Conservation (phyloP, 2,329 filamentous ascomycete genomes). For the Clarireedia monteithiana region DNA sequence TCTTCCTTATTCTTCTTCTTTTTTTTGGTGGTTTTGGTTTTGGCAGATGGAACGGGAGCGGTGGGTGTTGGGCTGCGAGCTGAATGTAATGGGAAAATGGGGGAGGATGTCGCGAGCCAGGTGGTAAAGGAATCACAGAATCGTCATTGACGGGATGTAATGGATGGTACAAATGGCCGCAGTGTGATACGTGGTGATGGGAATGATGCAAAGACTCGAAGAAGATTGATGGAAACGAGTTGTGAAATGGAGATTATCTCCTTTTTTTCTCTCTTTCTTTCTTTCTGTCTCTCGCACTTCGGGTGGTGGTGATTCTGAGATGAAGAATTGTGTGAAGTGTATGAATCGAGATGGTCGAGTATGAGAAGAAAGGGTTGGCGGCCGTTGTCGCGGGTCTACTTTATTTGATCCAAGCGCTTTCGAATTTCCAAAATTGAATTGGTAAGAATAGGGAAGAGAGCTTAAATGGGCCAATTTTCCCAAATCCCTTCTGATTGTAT, state of each 20-base stretch:
- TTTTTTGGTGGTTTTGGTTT: not conserved
- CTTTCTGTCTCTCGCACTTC: not conserved
- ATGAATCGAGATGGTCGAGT: not conserved
- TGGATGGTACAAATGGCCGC: slow-evolving; percentile 16
- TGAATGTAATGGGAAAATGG: not conserved
- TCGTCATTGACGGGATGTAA: slow-evolving; percentile 10
- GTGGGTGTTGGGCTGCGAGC: not conserved
- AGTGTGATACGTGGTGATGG: slow-evolving; percentile 8
- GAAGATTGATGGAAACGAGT: not conserved
- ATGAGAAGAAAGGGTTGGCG: not conserved
- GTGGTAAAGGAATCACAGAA: slow-evolving; percentile 9
- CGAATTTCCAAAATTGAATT: not conserved
- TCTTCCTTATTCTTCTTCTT: not conserved
- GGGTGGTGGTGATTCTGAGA: not conserved
- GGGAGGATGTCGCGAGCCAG: not conserved
- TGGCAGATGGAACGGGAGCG: not conserved
- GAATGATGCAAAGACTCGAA: not conserved
- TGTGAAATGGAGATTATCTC: no score
- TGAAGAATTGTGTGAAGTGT: not conserved
- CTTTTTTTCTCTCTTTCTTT: no score
- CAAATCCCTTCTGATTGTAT: no score
- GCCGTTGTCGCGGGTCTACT: not conserved
- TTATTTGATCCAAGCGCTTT: not conserved
- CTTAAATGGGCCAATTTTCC: not conserved
- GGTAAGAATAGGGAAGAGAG: not conserved